Base-by-base conservation (phyloP, 1,284 basidiomycete species). In the Cryptococcus amylolentus region DNA sequence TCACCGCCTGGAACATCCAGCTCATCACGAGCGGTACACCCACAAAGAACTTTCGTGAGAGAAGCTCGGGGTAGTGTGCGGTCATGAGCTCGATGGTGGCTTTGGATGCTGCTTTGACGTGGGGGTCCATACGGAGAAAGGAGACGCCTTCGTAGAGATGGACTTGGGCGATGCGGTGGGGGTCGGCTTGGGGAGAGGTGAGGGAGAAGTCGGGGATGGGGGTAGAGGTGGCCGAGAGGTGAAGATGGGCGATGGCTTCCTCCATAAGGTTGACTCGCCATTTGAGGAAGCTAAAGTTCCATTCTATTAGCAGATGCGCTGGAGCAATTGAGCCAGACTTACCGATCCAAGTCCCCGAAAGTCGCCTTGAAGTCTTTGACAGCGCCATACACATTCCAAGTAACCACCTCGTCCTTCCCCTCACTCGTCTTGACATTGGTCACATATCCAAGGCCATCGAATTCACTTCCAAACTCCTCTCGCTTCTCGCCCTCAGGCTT, bases 321-420 rank as follows among this genome's bases (percentile, higher is more conserved):
- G 37, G 5, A 18, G 5, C 37, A 14, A 6, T 49, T 5, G 50
- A 48, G 43, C 10, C 49, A 40, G 23, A 50, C 62, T 53, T 42
- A 65, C 65, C 54, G 40, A 42, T 64, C 56, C 3, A 63, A 43
- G 46, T 68, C 61, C n/a, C 66, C 66, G 48, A 68, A 68, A 44
- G 66, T 63, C 44, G 26, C 47, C 14, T 55, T 45, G 13, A 66
- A 48, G 35, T 63, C 49, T 40, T 57, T 56, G n/a, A 63, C 63
- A 6, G 61, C 60, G 18, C 66, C 64, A 45, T 68, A 68, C 14
- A 68, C 52, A 53, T 68, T 68, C 64, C 64, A 66, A 13, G 64
- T 66, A 0, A 66, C 63, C 16, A 65, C 54, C 51, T 64, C 61
- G 14, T 49, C 47, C 16, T 38, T 16, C 8, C 60, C 63, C 14